phyloP scores from a whole-genome alignment of 805 yeast species.

The Candida parachauliodes region DNA sequence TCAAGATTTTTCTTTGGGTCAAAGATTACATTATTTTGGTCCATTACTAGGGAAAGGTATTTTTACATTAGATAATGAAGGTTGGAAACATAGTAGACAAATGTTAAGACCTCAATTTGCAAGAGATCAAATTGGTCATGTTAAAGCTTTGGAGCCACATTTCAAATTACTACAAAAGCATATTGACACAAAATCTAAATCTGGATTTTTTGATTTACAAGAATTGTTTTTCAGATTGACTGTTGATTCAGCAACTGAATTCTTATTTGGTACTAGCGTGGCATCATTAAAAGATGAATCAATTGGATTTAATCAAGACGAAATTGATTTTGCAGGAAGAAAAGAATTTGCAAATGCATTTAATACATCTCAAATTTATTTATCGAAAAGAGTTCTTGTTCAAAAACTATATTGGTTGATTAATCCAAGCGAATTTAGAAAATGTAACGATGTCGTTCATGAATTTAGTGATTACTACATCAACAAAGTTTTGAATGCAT shows the following conservation, averaged over 20 bases:
- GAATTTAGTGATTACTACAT: conserved; percentile 28
- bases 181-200: conserved; percentile 12
- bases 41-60: conserved; percentile 37
- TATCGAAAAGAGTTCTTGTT: conserved; percentile 29
- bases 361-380: conserved; percentile 29
- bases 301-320: conserved; percentile 17
- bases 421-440: conserved; percentile 29
- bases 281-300: conserved; percentile 21
- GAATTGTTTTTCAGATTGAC: conserved; percentile 33
- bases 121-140: conserved; percentile 34
- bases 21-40: conserved; percentile 24
- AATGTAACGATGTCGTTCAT: conserved; percentile 29
- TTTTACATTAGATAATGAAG: conserved; percentile 35
- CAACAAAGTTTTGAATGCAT: conserved; percentile 25
- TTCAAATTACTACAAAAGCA: conserved; percentile 22
- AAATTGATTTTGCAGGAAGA: conserved; percentile 20
- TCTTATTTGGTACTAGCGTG: conserved; percentile 37
- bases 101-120: conserved; percentile 38
- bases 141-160: conserved; percentile 28
- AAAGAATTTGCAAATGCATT: conserved; percentile 24
- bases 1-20: conserved; percentile 32
- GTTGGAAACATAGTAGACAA: conserved; percentile 36
- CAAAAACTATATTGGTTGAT: conserved; percentile 27
- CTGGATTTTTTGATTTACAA: conserved; percentile 29
- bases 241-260: conserved; percentile 38